Evolutionary conservation across 106 monocot genomes (phyloP).

Genomic region (Vanilla planifolia): DNA sequence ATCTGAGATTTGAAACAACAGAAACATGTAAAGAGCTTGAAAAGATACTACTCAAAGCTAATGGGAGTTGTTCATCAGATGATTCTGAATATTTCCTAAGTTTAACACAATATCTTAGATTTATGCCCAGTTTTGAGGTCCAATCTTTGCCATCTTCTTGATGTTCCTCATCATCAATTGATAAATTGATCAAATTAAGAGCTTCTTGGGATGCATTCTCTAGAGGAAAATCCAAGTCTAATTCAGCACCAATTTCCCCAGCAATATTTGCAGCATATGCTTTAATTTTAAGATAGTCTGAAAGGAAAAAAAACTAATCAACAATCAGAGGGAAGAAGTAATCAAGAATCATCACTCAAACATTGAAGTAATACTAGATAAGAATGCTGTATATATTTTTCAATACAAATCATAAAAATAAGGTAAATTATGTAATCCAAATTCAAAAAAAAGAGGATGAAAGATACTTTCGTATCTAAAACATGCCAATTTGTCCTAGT

Average conservation of each 20-base stretch:
- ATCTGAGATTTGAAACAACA: constrained; percentile 41
- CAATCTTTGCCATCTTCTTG: constrained; percentile 68
- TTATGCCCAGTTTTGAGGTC: constrained; percentile 81
- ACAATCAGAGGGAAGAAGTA: neutral
- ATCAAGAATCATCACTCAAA: no score
- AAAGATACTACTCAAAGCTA: constrained; percentile 44
- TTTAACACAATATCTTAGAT: constrained; percentile 51
- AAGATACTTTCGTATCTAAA: no score
- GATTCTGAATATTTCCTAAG: constrained; percentile 45
- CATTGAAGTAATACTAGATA: no score
- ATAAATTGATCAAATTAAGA: constrained; percentile 55
- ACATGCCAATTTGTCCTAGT: no score
- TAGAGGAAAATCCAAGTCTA: constrained; percentile 45
- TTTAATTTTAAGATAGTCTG: constrained; percentile 89
- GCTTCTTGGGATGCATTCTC: constrained; percentile 55
- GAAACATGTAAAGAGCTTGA: constrained; percentile 23
- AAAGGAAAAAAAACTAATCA: neutral
- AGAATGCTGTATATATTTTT: no score
- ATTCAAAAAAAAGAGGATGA: no score
- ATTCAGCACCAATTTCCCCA: constrained; percentile 45
- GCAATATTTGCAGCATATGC: constrained; percentile 59
- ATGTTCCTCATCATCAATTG: constrained; percentile 74
- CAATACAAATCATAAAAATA: no score
- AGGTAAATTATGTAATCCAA: no score
- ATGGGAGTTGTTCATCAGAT: constrained; percentile 43